phyloP scores from a whole-genome alignment of 169 alveolate genomes.

The Cryptosporidium parvum region DNA sequence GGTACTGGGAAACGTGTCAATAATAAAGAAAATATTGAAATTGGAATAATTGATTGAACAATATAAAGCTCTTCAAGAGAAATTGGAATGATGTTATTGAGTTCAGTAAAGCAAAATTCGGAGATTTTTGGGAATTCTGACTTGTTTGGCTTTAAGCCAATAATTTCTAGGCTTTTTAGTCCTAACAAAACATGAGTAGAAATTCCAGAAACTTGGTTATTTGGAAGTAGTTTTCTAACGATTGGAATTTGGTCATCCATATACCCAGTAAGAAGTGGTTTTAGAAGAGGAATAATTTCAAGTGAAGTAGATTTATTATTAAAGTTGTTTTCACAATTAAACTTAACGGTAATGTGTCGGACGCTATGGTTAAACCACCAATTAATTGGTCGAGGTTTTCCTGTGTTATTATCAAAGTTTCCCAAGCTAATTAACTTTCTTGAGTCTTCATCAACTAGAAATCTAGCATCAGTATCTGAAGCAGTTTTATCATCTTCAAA shows the following conservation, averaged over 20 bases:
- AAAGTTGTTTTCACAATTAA: not conserved
- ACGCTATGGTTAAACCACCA: slow-evolving; percentile 76
- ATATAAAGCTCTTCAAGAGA: slow-evolving; percentile 37
- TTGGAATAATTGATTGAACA: slow-evolving; percentile 53
- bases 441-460: slow-evolving; percentile 21
- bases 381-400: not conserved
- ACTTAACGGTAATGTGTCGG: slow-evolving; percentile 16
- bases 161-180: slow-evolving; percentile 29
- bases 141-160: slow-evolving; percentile 11
- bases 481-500: not conserved
- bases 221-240: not conserved
- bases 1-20: slow-evolving; percentile 72
- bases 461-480: not conserved
- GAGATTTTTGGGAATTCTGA: slow-evolving; percentile 52
- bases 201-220: slow-evolving; percentile 6
- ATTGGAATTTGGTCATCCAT: not conserved
- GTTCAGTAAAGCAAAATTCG: slow-evolving; percentile 62
- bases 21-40: slow-evolving; percentile 60
- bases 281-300: slow-evolving; percentile 43
- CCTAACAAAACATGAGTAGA: slow-evolving; percentile 55
- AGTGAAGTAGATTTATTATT: not conserved
- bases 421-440: slow-evolving; percentile 14
- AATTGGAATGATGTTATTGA: slow-evolving; percentile 62
- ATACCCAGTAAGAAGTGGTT: slow-evolving; percentile 64
- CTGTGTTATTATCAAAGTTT: slow-evolving; percentile 8